phyloP scores from a whole-genome alignment of 116 monocot genomes.

The Phalaenopsis hybrid region DNA sequence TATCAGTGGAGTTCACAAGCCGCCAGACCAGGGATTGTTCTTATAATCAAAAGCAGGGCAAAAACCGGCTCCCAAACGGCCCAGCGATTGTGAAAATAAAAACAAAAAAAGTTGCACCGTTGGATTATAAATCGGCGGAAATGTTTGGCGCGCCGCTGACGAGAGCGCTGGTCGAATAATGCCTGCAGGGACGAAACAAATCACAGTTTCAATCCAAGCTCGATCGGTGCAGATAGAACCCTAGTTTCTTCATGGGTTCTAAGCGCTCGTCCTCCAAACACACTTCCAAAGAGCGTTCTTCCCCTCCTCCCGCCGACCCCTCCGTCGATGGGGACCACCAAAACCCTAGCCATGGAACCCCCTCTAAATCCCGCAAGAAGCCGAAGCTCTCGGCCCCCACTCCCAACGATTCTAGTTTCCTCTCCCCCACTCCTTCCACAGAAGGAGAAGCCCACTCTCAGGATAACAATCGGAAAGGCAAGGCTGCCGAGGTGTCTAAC shows the following conservation, averaged over 20 bases:
- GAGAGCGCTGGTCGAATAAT: too few species aligned
- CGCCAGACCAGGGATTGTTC: too few species aligned
- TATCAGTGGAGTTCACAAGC: too few species aligned
- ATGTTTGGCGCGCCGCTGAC: too few species aligned
- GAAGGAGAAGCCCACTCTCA: not conserved
- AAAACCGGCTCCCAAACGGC: too few species aligned
- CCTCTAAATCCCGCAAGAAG: constrained; percentile 6
- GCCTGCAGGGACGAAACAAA: too few species aligned
- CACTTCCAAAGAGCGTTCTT: not conserved
- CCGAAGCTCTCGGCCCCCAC: not conserved
- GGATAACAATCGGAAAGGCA: not conserved
- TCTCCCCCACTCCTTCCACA: not conserved
- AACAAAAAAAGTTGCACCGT: too few species aligned
- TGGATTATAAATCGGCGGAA: too few species aligned
- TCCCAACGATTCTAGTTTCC: not conserved
- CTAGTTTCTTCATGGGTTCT: not conserved
- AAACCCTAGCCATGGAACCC: not conserved
- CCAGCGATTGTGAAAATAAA: too few species aligned
- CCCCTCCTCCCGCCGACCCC: not conserved
- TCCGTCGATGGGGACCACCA: not conserved
- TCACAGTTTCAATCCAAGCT: not conserved
- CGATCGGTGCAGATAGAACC: not conserved
- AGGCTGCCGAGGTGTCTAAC: not conserved
- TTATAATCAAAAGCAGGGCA: too few species aligned
- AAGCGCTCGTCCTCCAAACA: constrained; percentile 3